Base-by-base conservation (phyloP, 2,329 filamentous ascomycete species). In the Alternaria alternata region DNA sequence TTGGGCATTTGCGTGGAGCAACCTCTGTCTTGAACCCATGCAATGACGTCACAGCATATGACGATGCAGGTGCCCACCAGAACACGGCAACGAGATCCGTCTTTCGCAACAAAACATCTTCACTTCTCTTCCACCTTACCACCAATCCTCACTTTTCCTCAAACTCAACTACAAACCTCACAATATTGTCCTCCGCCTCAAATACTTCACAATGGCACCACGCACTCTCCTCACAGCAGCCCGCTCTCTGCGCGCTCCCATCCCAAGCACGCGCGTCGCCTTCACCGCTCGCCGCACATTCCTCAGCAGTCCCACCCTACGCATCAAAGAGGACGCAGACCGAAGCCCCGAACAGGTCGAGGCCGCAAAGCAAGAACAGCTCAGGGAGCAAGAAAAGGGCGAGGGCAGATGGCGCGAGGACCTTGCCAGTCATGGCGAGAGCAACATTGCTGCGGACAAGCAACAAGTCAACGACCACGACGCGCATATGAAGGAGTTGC, bases 381-480 rank as follows among this genome's bases (percentile, higher is more conserved):
- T 82, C 41, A 66, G 77, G 59, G 81, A 82, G 62, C 79, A 81
- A 66, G 69, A 79, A 60, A 67, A 78, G 42, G 80, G 80, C 58
- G 70, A 81, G 63, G 78, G 78, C 24, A 65, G 81, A 18, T 81
- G 80, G 80, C 75, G 80, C 59, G 80, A 82, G 59, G 76, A 79
- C 55, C 72, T 83, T 12, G 79, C 79, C 5, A 80, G 77, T 53
- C 60, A 68, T 5, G 76, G 77, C 28, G 81, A 83, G 66, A 74
- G 73, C 54, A 69, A 75, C 54, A 74, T 83, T 36, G 76, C 77
- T 18, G 81, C 81, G 4, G 81, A 83, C 54, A 73, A 70, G 53
- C 70, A 82, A 61, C 60, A 81, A 34, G 78, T 82, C n/a, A 39
- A 74, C 14, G 76, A 82, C 58, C 80, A 82, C 55, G 75, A 74